phyloP scores from a whole-genome alignment of 2,329 filamentous ascomycete species.

The Fusarium sp. region DNA sequence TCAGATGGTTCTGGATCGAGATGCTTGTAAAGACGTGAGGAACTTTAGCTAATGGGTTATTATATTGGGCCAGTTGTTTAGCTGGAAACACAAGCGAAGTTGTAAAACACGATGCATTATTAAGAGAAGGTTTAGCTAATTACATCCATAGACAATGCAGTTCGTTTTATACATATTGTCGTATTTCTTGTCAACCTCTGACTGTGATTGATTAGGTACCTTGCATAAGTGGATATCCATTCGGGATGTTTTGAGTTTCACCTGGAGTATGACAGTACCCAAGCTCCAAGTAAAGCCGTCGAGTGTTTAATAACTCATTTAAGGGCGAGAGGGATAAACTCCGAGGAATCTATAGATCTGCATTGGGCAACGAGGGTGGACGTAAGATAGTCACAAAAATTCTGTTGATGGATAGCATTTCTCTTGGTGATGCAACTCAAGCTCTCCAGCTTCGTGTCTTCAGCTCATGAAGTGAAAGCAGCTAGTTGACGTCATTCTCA shows the following conservation, averaged over 20 bases:
- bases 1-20: slow-evolving; percentile 1
- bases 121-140: not conserved
- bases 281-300: not conserved
- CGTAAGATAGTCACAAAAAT: not conserved
- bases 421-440: not conserved
- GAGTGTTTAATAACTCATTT: not conserved
- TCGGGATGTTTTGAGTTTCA: not conserved
- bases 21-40: slow-evolving; percentile 11
- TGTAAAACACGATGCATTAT: slow-evolving; percentile 1
- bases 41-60: not conserved
- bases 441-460: not conserved
- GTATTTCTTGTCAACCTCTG: not conserved
- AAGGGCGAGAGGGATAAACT: not conserved
- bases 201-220: not conserved
- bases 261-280: not conserved
- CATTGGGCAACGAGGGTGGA: not conserved
- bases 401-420: not conserved
- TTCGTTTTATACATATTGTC: not conserved
- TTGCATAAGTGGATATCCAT: not conserved
- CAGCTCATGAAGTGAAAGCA: slow-evolving; percentile 4
- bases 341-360: no score
- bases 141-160: not conserved
- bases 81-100: not conserved
- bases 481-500: slow-evolving; percentile 31
- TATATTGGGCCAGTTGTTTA: not conserved